Base-by-base conservation (phyloP, 306 rosid genomes). In the Cicer cuneatum region DNA sequence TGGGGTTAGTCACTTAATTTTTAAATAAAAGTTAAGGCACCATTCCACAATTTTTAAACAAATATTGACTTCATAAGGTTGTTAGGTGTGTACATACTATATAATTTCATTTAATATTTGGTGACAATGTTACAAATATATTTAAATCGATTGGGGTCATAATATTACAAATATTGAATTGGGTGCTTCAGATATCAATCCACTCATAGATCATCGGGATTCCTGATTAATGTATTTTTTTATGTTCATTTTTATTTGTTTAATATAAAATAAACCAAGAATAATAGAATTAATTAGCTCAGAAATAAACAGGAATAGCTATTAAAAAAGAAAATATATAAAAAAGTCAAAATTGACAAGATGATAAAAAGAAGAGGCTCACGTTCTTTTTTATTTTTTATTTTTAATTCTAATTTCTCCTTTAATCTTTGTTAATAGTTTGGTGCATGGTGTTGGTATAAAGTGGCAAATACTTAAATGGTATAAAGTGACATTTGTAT, bases 381-480 rank as follows among this genome's bases (percentile, higher is more conserved):
- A 80, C 37, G 80, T 83, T 40, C 82, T 76, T 35, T 37, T 77
- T 47, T 47, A 60, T 15, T 10, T 57, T n/a, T n/a, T n/a, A n/a
- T n/a, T n/a, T n/a, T n/a, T n/a, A n/a, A 45, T 69, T n/a, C 13
- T n/a, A n/a, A n/a, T 48, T 58, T 47, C 35, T 57, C 37, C 72
- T 7, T 49, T 29, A 8, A 29, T 11, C 15, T 37, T 38, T 60
- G 71, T 47, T 13, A 41, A 78, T 5, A 21, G 43, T 19, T 81
- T 42, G 91, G 87, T 15, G 84, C 89, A 13, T 87, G 91, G 91
- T 78, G 87, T 10, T 87, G 89, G 89, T 85, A 78, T 71, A 87
- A 83, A 73, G 80, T 87, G 4, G 66, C 68, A 8, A 24, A 61
- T 80, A 8, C 71, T 87, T 59, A 77, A 65, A 52, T 24, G n/a